Evolutionary conservation across 2,329 filamentous ascomycete genomes (phyloP), one percentile per base, ranked within the genome.

Genomic region (Immersiporthe knoxdaviesiana): DNA sequence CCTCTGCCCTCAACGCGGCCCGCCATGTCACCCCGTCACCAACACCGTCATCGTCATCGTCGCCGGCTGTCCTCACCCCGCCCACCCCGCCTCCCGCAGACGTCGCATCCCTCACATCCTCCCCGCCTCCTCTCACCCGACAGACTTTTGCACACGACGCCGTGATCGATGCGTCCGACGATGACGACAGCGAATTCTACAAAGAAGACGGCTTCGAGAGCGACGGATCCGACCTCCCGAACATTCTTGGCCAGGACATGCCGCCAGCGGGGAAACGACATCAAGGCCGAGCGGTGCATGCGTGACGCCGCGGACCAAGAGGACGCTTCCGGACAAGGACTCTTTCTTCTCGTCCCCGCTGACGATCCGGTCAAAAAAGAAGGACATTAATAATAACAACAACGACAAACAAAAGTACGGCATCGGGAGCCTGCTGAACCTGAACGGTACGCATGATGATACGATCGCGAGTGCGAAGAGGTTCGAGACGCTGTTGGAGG

Each of bases 91-190:
- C 24, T 18, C 32, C 60, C 54, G 61, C 37, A 4, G 54, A 44
- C 8, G 59, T 35, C 68, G 69, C 14, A 62, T 69, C 35, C 37
- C 66, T 14, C 60, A 63, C 30, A 50, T 72, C 71, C 32, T 75
- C 68, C 66, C 74, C 58, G 71, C 72, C 70, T 30, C 72, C 72
- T 63, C 71, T 73, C 52, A 74, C 16, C 69, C 73, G 58, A 75
- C 74, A 64, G 52, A 73, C 69, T 72, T 72, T 79, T 63, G 80
- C 83, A 69, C 81, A 87, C 77, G 82, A 88, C 74, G 79, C 87
- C 16, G 81, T 90, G 67, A 91, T 94, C 54, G 84, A 84, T 60
- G 90, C 87, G 66, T 94, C 92, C 0, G 92, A 94, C 74, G 90
- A 91, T 12, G 44, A 47, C 21, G 44, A 47, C 18, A n/a, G 44